Conservation (phyloP, 75 land plant genomes). For the Pinus tabuliformis region DNA sequence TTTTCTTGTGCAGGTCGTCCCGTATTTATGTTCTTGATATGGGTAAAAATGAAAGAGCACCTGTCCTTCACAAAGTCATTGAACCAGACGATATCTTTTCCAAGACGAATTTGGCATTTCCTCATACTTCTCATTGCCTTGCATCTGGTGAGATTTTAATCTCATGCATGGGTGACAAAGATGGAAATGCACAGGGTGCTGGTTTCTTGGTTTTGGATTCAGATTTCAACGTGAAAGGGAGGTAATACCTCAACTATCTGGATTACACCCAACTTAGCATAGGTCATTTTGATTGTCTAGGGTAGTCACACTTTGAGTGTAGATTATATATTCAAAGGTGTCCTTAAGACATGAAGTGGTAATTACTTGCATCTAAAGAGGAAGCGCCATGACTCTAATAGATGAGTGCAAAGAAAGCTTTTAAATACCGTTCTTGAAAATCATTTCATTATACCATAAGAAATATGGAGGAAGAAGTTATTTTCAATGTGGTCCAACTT, state of each 20-base stretch:
- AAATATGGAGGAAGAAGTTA: no score
- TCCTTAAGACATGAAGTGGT: neutral
- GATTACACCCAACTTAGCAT: neutral
- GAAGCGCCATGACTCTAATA: neutral
- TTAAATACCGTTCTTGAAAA: neutral
- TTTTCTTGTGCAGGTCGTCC: slow-evolving; percentile 21
- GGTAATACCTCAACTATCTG: slow-evolving; percentile 11
- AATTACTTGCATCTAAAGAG: neutral
- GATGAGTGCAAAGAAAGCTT: neutral
- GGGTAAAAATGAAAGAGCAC: slow-evolving; percentile 26
- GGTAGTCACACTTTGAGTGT: neutral
- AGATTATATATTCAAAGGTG: neutral
- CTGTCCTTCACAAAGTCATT: slow-evolving; percentile 38
- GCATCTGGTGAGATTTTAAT: slow-evolving; percentile 44
- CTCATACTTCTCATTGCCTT: slow-evolving; percentile 50
- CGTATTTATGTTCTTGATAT: slow-evolving; percentile 46
- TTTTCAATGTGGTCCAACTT: no score
- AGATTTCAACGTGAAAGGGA: slow-evolving; percentile 45
- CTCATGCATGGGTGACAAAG: slow-evolving; percentile 50
- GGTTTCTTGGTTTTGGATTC: slow-evolving; percentile 51
- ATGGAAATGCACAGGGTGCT: slow-evolving; percentile 43
- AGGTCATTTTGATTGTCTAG: neutral
- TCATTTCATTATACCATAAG: no score
- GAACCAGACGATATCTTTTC: slow-evolving; percentile 37
- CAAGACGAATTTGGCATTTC: slow-evolving; percentile 45